Percentiles rank a stretch among this genome's conserved stretches.
phyloP scores from a whole-genome alignment of 768 basidiomycete genomes.

The Dioszegia aurantiaca region DNA sequence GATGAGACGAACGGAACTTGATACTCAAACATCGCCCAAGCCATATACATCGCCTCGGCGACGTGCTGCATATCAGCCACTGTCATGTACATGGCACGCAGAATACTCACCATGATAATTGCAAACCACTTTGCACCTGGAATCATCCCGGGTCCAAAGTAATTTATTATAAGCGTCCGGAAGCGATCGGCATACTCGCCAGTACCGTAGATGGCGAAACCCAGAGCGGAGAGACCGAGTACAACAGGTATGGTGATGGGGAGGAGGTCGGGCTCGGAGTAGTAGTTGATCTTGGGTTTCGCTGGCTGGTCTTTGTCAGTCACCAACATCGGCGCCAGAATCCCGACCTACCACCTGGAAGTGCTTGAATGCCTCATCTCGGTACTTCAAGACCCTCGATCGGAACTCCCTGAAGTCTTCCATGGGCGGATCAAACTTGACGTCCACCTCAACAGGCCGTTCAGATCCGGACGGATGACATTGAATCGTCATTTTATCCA shows the following conservation, averaged over 20 bases:
- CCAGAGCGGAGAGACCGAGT: slow-evolving; percentile 12
- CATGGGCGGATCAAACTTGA: slow-evolving; percentile 25
- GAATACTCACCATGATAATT: slow-evolving; percentile 20
- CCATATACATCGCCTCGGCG: slow-evolving; percentile 19
- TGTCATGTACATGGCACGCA: neutral
- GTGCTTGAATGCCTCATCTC: slow-evolving; percentile 26
- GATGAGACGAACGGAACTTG: slow-evolving; percentile 13
- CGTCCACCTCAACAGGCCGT: slow-evolving; percentile 14
- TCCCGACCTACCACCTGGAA: slow-evolving; percentile 29
- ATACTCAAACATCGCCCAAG: slow-evolving; percentile 18
- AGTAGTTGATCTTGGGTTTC: slow-evolving; percentile 24
- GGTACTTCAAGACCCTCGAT: slow-evolving; percentile 11
- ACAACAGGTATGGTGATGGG: slow-evolving; percentile 20
- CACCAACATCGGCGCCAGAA: neutral
- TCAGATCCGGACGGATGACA: slow-evolving; percentile 15
- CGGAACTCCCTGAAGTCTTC: slow-evolving; percentile 15
- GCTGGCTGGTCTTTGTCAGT: slow-evolving; percentile 14
- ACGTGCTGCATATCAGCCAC: slow-evolving; percentile 15
- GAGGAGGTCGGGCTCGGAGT: slow-evolving; percentile 25
- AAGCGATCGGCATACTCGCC: slow-evolving; percentile 25
- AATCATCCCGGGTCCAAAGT: slow-evolving; percentile 19
- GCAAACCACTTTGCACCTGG: slow-evolving; percentile 9
- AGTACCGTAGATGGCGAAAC: slow-evolving; percentile 25
- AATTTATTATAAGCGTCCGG: slow-evolving; percentile 10
- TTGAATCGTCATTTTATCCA: slow-evolving; percentile 6